phyloP scores from a whole-genome alignment of 805 yeast species.

The Yamadazyma ubonensis region DNA sequence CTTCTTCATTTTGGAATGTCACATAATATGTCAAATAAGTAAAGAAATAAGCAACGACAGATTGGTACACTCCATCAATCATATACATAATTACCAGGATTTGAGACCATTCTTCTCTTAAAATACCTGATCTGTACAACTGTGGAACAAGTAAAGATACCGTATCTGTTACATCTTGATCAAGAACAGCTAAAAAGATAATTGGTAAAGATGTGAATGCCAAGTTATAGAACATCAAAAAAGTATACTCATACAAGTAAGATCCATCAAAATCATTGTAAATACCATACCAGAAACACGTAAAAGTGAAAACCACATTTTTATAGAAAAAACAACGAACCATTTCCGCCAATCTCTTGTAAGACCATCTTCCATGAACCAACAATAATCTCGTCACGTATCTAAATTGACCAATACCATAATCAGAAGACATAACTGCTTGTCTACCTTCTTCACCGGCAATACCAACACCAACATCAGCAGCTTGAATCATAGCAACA shows the following conservation, averaged over 20 bases:
- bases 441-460: conserved; percentile 88
- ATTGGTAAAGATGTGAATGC: conserved; percentile 82
- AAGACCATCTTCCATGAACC: conserved; percentile 86
- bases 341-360: conserved; percentile 72
- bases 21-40: conserved; percentile 56
- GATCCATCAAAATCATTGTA: conserved; percentile 71
- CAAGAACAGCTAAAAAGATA: conserved; percentile 67
- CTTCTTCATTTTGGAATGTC: conserved; percentile 47
- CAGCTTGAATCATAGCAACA: conserved; percentile 85
- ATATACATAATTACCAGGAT: conserved; percentile 59
- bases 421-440: conserved; percentile 85
- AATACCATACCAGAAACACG: conserved; percentile 76
- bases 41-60: conserved; percentile 66
- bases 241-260: conserved; percentile 74
- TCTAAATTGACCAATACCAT: conserved; percentile 78
- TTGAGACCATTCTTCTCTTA: conserved; percentile 62
- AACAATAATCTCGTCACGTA: conserved; percentile 61
- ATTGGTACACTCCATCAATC: conserved; percentile 71
- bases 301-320: conserved; percentile 69
- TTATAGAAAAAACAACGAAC: conserved; percentile 77
- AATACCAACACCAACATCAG: conserved; percentile 82
- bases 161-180: conserved; percentile 70
- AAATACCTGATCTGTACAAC: conserved; percentile 64
- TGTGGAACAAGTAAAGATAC: conserved; percentile 70
- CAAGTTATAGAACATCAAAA: conserved; percentile 73